Base-by-base conservation (phyloP, 345 rosid species). In the Mangifera indica region DNA sequence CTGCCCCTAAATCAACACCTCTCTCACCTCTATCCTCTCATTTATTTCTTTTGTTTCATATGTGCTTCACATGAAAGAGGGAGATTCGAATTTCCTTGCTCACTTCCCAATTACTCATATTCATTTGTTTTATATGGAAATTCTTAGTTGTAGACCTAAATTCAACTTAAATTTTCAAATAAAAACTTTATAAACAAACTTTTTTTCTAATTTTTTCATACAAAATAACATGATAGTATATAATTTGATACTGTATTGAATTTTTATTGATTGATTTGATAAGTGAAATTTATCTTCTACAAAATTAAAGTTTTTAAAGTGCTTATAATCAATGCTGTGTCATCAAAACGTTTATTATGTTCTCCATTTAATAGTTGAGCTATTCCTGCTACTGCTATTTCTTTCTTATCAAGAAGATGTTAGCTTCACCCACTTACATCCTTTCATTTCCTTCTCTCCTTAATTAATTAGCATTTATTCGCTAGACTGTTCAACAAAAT, bases 291-390 rank as follows among this genome's bases (percentile, higher is more conserved):
- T 26, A 5, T 49, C 69, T 25, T 51, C 20, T 29, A 51, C 58
- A 37, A 3, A 56, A 2, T 25, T 6, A 37, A 6, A 1, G 42
- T 60, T 45, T 52, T 29, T 29, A 26, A 25, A 21, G 48, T 49
- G 74, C 59, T 46, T 15, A 29, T 60, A 71, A 71, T 71, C 74
- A 49, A 71, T 48, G 57, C 5, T 34, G 55, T 25, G 20, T 66
- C 70, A 66, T 51, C 57, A 48, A 48, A 48, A 34, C 25, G 65
- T 22, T 71, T 7, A 71, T 60, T 60, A 60, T 71, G 74, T 32
- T 29, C 25, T 32, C 74, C 66, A 70, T 29, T 70, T 13, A 60
- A 45, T 26, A 12, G 11, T 6, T 53, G 0, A 12, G 15, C 24
- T n/a, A n/a, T n/a, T n/a, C n/a, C n/a, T n/a, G n/a, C n/a, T n/a